Base-by-base conservation (phyloP, 2,329 filamentous ascomycete species). In the Diaporthe vaccinii region DNA sequence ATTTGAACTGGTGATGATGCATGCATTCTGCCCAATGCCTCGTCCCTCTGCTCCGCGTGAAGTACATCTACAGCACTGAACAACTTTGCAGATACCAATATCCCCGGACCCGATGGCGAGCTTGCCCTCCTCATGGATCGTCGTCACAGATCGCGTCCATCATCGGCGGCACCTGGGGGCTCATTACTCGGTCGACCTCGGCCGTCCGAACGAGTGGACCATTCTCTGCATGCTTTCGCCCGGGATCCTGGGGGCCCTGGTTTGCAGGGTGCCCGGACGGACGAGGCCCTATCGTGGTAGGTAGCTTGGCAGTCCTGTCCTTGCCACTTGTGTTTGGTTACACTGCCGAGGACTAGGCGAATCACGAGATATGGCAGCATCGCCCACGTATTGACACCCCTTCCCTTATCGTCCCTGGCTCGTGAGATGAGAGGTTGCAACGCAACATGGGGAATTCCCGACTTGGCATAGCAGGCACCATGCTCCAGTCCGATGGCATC, bases 291-390 rank as follows among this genome's bases (percentile, higher is more conserved):
- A 67, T 67, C 61, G 28, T 15, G 61, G 41, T 4, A 67, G 49
- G 49, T 25, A 10, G 28, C 14, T 31, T 10, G 46, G 58, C 53
- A 3, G 17, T 44, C 41, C 55, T 58, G 51, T 58, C 51, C 51
- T 46, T 17, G 28, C 39, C 34, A 10, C 53, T 31, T 53, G 70
- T 73, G 58, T 39, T 39, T 65, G 70, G 70, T 65, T 31, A 28
- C 70, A 73, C 70, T 55, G 46, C 70, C 57, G 46, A 39, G 17
- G 51, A 49, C 57, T 55, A 73, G 70, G 28, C 28, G 25, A 34
- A 62, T 62, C 44, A 65, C 70, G 70, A 73, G 69, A 59, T 65
- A 61, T 73, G 20, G 46, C 58, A 65, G 58, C 58, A 51, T 73
- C 44, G 25, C 46, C 46, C 22, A 39, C 31, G 2, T n/a, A 9